A percentile compares a stretch with the other conserved stretches of the same genome.
Conservation (phyloP, 2,329 filamentous ascomycete species). For the Diaporthe vaccinii region DNA sequence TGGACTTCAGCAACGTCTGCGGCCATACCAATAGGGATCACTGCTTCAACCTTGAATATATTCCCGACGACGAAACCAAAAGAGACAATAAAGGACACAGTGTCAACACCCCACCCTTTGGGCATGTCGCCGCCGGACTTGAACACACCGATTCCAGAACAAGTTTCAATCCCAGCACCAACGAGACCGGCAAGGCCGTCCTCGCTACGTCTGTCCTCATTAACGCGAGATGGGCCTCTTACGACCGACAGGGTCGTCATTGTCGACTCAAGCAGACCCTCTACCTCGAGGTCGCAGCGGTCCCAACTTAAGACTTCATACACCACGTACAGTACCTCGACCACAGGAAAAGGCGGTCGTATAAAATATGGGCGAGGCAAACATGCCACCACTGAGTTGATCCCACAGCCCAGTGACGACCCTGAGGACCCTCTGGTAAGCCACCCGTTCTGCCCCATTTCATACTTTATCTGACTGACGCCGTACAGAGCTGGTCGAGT, state of each 20-base stretch:
- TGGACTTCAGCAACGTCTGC: slow-evolving; percentile 24
- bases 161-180: slow-evolving; percentile 7
- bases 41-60: slow-evolving; percentile 2
- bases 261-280: slow-evolving; percentile 46
- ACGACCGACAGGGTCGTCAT: slow-evolving; percentile 39
- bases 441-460: neutral
- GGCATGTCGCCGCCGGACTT: slow-evolving; percentile 34
- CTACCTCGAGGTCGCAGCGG: slow-evolving; percentile 42
- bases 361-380: slow-evolving; percentile 64
- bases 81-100: neutral
- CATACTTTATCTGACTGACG: slow-evolving; percentile 24
- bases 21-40: slow-evolving; percentile 6
- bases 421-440: slow-evolving; percentile 67
- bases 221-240: slow-evolving; percentile 14
- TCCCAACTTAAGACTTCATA: slow-evolving; percentile 36
- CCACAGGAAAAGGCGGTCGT: slow-evolving; percentile 48
- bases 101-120: slow-evolving; percentile 17
- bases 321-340: slow-evolving; percentile 48
- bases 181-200: slow-evolving; percentile 28
- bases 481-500: slow-evolving; percentile 65
- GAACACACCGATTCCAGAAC: neutral
- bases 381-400: slow-evolving; percentile 59
- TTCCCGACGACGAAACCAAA: neutral
- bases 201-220: slow-evolving; percentile 34
- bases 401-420: slow-evolving; percentile 69